Base-by-base conservation (phyloP, 1,284 basidiomycete species). In the Ceratobasidium sp. region DNA sequence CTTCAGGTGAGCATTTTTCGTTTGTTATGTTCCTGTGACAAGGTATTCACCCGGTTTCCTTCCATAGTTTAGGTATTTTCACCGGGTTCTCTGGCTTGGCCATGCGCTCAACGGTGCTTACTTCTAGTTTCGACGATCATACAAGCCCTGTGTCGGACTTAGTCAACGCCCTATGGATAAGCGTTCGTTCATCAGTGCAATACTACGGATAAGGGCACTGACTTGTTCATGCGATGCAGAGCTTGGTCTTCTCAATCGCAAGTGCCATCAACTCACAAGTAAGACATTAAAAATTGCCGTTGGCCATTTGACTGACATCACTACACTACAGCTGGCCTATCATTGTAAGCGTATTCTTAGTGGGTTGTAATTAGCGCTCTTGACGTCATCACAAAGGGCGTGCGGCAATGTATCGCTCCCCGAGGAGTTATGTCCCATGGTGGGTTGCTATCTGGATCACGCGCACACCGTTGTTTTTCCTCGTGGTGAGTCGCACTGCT, bases 401-500 rank as follows among this genome's bases (percentile, higher is more conserved):
- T 20, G 64, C 71, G 74, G 88, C 88, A 0, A 89, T 90, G 86
- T 90, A 90, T 72, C 85, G 85, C 31, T 86, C 85, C 10, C 85
- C 85, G 56, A 82, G 83, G 53, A 80, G 85, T 76, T 84, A 86
- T 68, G 87, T 90, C n/a, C 88, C 89, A 0, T 90, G 88, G 69
- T 90, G 89, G 88, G 88, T 90, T 29, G 78, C 88, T 64, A 90
- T 90, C 71, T 91, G 89, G 89, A 90, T 91, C 42, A 72, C 69
- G 12, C 69, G 69, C 13, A 72, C 71, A 3, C 72, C 72, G 13
- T 50, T 73, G 15, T 60, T 70, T 57, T 68, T 58, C 29, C 56
- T 69, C 20, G 57, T 69, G 29, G 55, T 60, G 43, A 1, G 57
- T 52, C 25, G 31, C 27, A 1, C 8, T 43, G 5, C 12, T 34